Evolutionary conservation across 2,329 filamentous ascomycete genomes (phyloP).

Genomic region (Fusarium sp.): DNA sequence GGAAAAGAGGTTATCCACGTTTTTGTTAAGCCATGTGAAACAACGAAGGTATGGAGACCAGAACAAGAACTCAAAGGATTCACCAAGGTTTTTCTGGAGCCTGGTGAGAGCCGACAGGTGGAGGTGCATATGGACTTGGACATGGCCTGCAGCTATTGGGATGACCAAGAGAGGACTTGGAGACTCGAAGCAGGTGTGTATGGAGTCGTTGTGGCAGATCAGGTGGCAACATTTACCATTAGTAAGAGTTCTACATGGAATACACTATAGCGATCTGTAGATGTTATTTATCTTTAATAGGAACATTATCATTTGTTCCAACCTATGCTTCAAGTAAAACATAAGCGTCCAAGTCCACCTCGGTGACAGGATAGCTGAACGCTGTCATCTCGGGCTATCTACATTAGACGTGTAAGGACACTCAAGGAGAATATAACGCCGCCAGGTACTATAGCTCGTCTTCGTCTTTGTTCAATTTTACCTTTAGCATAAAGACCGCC

Average conservation of each 20-base stretch:
- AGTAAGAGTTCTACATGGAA: neutral
- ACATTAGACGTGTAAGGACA: neutral
- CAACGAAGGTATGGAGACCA: constrained; percentile 19
- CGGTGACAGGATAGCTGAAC: neutral
- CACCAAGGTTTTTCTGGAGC: constrained; percentile 4
- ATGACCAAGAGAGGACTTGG: constrained; percentile 12
- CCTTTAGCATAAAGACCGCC: too few species aligned
- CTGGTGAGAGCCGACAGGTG: neutral
- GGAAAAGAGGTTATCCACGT: constrained; percentile 30
- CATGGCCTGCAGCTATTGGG: constrained; percentile 12
- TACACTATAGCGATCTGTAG: neutral
- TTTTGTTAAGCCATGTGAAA: neutral
- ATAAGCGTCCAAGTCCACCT: neutral
- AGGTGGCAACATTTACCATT: neutral
- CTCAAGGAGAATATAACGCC: too few species aligned
- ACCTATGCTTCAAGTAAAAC: neutral
- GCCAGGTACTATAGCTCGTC: too few species aligned
- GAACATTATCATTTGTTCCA: neutral
- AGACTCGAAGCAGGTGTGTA: constrained; percentile 17
- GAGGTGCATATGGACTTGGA: constrained; percentile 4
- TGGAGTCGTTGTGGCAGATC: neutral
- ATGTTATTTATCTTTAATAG: neutral
- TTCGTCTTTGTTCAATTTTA: too few species aligned
- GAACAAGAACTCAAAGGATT: constrained; percentile 26
- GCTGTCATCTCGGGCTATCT: neutral